Conservation (phyloP, 805 yeast genomes). For the Maudiozyma saulgeensis region DNA sequence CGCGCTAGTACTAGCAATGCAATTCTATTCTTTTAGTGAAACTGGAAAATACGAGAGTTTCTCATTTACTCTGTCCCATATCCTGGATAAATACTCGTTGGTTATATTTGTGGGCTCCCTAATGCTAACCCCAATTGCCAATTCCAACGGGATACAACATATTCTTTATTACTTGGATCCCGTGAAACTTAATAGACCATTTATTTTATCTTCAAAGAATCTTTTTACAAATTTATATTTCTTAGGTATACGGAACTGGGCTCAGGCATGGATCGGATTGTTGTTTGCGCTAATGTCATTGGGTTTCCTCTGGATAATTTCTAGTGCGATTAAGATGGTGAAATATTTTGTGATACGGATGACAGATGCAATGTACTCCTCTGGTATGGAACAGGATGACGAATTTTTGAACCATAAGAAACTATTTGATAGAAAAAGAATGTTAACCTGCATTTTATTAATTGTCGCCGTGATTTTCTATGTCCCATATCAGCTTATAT, state of each 20-base stretch:
- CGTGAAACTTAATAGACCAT: conserved; percentile 38
- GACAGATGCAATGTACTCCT: neutral
- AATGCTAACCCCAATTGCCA: conserved; percentile 34
- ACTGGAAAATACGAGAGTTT: conserved; percentile 36
- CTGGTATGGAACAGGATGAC: neutral
- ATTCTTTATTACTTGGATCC: conserved; percentile 44
- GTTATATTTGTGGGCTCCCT: conserved; percentile 16
- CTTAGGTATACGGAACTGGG: conserved; percentile 54
- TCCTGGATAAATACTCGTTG: conserved; percentile 27
- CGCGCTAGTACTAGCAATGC: conserved; percentile 43
- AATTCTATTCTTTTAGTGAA: conserved; percentile 38
- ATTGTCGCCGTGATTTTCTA: conserved; percentile 45
- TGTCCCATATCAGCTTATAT: conserved; percentile 77
- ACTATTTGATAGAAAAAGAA: conserved; percentile 18
- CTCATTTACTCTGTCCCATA: conserved; percentile 35
- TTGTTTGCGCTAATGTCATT: conserved; percentile 32
- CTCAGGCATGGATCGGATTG: conserved; percentile 51
- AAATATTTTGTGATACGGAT: neutral
- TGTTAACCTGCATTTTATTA: conserved; percentile 31
- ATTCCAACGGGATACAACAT: conserved; percentile 28
- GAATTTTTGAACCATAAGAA: neutral
- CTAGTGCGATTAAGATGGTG: neutral
- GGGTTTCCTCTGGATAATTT: conserved; percentile 8
- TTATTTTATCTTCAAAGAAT: conserved; percentile 31
- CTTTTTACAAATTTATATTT: conserved; percentile 47